phyloP scores from a whole-genome alignment of 2,329 filamentous ascomycete genomes.

The Trichoderma aggressivum region DNA sequence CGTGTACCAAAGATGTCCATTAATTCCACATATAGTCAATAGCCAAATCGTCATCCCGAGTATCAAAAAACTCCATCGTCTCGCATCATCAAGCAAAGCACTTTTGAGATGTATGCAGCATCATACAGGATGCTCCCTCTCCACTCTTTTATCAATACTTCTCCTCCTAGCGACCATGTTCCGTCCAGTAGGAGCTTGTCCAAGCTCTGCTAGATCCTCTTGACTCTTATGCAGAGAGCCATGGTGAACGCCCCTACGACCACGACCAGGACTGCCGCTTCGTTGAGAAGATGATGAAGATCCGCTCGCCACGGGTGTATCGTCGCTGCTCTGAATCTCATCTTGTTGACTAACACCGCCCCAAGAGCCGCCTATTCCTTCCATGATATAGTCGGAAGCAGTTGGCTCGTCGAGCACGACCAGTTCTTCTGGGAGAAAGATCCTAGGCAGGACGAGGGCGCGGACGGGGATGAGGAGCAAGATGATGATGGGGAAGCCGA shows the following conservation, averaged over 20 bases:
- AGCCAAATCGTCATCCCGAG: background rate
- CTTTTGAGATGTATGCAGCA: background rate
- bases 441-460: slow-evolving; percentile 58
- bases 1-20: background rate
- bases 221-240: slow-evolving; percentile 32
- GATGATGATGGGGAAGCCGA: slow-evolving; percentile 76
- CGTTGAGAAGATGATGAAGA: slow-evolving; percentile 10
- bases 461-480: slow-evolving; percentile 65
- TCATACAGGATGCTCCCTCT: background rate
- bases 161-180: slow-evolving; percentile 31
- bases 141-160: slow-evolving; percentile 26
- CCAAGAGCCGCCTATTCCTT: slow-evolving; percentile 65
- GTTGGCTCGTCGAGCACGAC: slow-evolving; percentile 67
- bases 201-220: slow-evolving; percentile 36
- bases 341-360: slow-evolving; percentile 35
- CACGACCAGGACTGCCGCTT: slow-evolving; percentile 17
- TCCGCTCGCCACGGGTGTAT: slow-evolving; percentile 20
- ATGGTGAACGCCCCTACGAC: slow-evolving; percentile 28
- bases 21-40: background rate
- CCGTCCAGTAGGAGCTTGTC: slow-evolving; percentile 28
- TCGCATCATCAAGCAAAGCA: background rate
- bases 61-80: background rate
- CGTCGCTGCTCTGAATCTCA: slow-evolving; percentile 21
- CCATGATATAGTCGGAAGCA: slow-evolving; percentile 72
- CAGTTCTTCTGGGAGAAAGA: slow-evolving; percentile 60